phyloP scores from a whole-genome alignment of 768 basidiomycete genomes.

The Brasilioporus rufonigricans region DNA sequence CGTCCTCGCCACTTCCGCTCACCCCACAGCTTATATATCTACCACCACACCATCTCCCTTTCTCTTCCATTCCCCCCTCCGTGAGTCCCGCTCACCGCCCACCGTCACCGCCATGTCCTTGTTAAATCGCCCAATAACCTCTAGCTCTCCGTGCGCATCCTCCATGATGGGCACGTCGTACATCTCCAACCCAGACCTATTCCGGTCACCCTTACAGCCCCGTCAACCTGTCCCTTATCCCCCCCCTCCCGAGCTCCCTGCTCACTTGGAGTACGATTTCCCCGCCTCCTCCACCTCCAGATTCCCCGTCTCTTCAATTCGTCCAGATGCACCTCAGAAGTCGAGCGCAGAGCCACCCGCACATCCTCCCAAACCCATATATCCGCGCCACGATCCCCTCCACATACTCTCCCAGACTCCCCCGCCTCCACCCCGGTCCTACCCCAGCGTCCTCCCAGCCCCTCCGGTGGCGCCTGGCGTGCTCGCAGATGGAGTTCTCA shows the following conservation, averaged over 20 bases:
- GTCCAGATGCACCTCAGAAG: constrained; percentile 28
- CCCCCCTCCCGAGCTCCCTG: constrained; percentile 8
- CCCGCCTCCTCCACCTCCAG: constrained; percentile 21
- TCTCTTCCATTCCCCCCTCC: background rate
- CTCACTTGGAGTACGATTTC: constrained; percentile 24
- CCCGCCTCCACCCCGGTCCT: constrained; percentile 19
- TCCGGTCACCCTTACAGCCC: constrained; percentile 18
- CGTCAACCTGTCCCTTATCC: constrained; percentile 14
- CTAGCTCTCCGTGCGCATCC: constrained; percentile 13
- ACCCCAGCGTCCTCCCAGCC: constrained; percentile 20
- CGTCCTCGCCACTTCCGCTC: background rate
- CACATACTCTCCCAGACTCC: constrained; percentile 24
- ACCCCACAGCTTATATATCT: background rate
- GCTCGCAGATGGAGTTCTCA: constrained; percentile 40
- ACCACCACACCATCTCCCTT: background rate
- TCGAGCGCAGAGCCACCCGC: constrained; percentile 20
- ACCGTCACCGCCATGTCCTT: background rate
- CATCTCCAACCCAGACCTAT: background rate
- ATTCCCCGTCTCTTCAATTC: constrained; percentile 40
- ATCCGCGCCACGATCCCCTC: constrained; percentile 34
- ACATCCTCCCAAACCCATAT: constrained; percentile 24
- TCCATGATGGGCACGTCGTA: constrained; percentile 15
- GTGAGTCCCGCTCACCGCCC: constrained; percentile 4
- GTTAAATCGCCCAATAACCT: constrained; percentile 13
- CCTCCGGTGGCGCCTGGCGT: constrained; percentile 35